Conservation (phyloP, 2,329 filamentous ascomycete genomes). For the Grosmannia serpens region DNA sequence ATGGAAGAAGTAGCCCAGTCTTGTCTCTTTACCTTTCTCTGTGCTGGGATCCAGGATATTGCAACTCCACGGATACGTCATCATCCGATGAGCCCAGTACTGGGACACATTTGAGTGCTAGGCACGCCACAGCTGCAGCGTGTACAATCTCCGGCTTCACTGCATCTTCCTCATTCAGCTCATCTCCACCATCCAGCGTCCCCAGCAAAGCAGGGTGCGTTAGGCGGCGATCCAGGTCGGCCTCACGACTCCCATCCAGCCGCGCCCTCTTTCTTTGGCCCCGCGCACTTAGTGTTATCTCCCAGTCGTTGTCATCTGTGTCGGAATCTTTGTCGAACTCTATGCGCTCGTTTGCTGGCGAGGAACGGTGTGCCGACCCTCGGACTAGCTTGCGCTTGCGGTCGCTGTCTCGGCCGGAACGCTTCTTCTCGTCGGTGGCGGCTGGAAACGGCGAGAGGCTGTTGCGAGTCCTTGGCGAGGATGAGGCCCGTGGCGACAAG, state of each 20-base stretch:
- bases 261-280: constrained; percentile 33
- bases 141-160: constrained; percentile 41
- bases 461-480: constrained; percentile 6
- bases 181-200: constrained; percentile 11
- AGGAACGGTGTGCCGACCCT: constrained; percentile 21
- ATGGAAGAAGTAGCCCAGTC: not conserved
- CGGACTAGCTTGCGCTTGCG: constrained; percentile 38
- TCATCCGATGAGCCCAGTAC: constrained; percentile 37
- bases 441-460: constrained; percentile 24
- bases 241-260: not conserved
- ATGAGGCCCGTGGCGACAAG: constrained; percentile 14
- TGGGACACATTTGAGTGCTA: constrained; percentile 37
- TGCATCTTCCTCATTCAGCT: constrained; percentile 27
- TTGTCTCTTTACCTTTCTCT: constrained; percentile 17
- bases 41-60: constrained; percentile 60
- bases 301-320: constrained; percentile 41
- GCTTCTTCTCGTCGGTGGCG: constrained; percentile 18
- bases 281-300: constrained; percentile 29
- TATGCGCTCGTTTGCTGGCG: constrained; percentile 36
- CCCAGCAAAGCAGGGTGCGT: constrained; percentile 32
- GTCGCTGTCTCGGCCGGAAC: constrained; percentile 5
- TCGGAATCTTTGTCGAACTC: constrained; percentile 37
- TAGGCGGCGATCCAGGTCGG: constrained; percentile 25
- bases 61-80: constrained; percentile 54
- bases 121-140: constrained; percentile 43